These are phyloP conservation scores for Plasmodium falciparum DNA, from an alignment of 169 alveolate genomes.

Conservation along the genomic window DNA sequence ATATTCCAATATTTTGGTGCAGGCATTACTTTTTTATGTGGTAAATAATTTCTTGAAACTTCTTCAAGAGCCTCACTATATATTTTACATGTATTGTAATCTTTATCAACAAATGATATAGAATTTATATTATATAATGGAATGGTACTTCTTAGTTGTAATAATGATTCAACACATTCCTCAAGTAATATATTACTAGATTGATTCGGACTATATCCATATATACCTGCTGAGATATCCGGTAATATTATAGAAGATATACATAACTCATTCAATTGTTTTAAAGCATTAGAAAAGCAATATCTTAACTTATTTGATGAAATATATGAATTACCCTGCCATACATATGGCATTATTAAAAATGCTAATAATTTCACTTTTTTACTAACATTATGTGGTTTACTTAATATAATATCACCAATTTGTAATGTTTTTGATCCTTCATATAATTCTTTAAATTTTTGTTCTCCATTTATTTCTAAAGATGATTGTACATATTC, in stretches of 20 bases:
- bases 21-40: slow-evolving; percentile 61
- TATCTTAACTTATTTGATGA: slow-evolving; percentile 73
- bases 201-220: slow-evolving; percentile 47
- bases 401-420: slow-evolving; percentile 65
- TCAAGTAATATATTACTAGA: slow-evolving; percentile 48
- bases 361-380: slow-evolving; percentile 74
- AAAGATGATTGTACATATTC: slow-evolving; percentile 17
- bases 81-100: slow-evolving; percentile 61
- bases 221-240: slow-evolving; percentile 67
- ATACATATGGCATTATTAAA: slow-evolving; percentile 75
- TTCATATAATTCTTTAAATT: slow-evolving; percentile 38
- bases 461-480: slow-evolving; percentile 19
- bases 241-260: slow-evolving; percentile 72
- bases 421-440: slow-evolving; percentile 61
- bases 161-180: slow-evolving; percentile 45
- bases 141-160: slow-evolving; percentile 46
- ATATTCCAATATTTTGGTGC: slow-evolving; percentile 76
- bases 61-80: slow-evolving; percentile 70
- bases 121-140: slow-evolving; percentile 68
- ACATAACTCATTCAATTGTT: slow-evolving; percentile 64
- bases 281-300: slow-evolving; percentile 67
- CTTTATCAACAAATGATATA: slow-evolving; percentile 63
- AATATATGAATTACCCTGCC: slow-evolving; percentile 75
- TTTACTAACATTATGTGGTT: slow-evolving; percentile 64
- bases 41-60: slow-evolving; percentile 64